phyloP scores from a whole-genome alignment of 2,329 filamentous ascomycete species.

The Sporothrix dimorphospora region DNA sequence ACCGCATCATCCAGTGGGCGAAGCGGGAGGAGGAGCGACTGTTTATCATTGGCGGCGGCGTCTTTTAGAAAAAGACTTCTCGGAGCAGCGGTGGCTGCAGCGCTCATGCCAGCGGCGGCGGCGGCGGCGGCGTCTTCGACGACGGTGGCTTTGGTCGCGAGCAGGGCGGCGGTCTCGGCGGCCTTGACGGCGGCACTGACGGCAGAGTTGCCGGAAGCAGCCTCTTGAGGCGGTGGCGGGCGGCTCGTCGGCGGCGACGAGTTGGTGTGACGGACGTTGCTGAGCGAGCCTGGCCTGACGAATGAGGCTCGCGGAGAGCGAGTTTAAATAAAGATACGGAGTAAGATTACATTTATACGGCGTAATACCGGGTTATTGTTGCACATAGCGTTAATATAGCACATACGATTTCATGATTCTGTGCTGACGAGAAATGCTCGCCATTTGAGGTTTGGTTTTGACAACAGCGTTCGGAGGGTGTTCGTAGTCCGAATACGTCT shows the following conservation, averaged over 20 bases:
- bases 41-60: slow-evolving; percentile 97
- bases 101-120: background rate
- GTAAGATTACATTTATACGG: background rate
- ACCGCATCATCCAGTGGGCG: slow-evolving; percentile 89
- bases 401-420: slow-evolving; percentile 9
- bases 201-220: background rate
- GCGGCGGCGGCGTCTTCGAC: background rate
- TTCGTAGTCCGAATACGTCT: background rate
- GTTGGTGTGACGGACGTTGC: background rate
- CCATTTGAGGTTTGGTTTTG: background rate
- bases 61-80: slow-evolving; percentile 56
- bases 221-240: slow-evolving; percentile 6
- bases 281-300: background rate
- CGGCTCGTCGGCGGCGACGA: slow-evolving; percentile 5
- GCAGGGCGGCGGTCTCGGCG: background rate
- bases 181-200: background rate
- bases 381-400: slow-evolving; percentile 2
- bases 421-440: background rate
- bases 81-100: background rate
- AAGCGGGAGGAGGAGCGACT: slow-evolving; percentile 88
- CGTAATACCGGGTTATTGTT: slow-evolving; percentile 12
- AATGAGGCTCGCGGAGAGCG: background rate
- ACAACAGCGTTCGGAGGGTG: background rate
- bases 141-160: background rate
- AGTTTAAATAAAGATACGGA: background rate